Evolutionary conservation across 1,284 basidiomycete species (phyloP).

Genomic region (Blastosporella zonata): DNA sequence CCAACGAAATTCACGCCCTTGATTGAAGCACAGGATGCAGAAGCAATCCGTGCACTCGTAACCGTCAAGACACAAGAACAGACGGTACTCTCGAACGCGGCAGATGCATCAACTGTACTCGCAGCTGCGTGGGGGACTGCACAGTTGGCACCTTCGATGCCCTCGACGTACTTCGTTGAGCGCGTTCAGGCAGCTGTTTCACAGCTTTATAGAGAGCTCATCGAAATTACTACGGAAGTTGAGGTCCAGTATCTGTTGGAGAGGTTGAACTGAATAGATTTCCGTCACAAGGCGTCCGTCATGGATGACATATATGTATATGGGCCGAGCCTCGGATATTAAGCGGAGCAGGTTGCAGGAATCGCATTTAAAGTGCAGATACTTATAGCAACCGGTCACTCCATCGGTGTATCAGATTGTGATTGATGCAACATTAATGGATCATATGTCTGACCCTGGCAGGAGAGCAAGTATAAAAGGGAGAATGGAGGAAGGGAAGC

Average conservation of each 20-base stretch:
- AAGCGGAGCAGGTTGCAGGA: too few relatives aligned
- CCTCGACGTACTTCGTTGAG: neutral
- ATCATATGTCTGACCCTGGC: too few relatives aligned
- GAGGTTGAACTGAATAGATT: constrained; percentile 2
- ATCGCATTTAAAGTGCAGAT: too few relatives aligned
- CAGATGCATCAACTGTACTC: neutral
- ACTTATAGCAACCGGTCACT: too few relatives aligned
- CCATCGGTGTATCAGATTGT: too few relatives aligned
- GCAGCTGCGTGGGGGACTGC: constrained; percentile 8
- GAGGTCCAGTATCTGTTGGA: constrained; percentile 13
- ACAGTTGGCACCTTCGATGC: neutral
- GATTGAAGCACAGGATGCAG: constrained; percentile 5
- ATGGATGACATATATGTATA: neutral
- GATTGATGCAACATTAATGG: too few relatives aligned
- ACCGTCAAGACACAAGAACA: constrained; percentile 13
- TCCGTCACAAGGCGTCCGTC: neutral
- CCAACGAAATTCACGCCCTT: constrained; percentile 3
- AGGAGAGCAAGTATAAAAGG: too few relatives aligned
- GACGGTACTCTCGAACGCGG: constrained; percentile 5
- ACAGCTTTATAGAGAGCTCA: constrained; percentile 9
- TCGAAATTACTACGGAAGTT: constrained; percentile 14
- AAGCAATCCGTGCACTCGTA: constrained; percentile 6
- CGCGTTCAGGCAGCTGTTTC: constrained; percentile 5
- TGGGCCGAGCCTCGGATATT: too few relatives aligned
- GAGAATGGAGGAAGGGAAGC: too few relatives aligned